Conservation (phyloP, 2,329 filamentous ascomycete species). For the Podosphaera fusca region DNA sequence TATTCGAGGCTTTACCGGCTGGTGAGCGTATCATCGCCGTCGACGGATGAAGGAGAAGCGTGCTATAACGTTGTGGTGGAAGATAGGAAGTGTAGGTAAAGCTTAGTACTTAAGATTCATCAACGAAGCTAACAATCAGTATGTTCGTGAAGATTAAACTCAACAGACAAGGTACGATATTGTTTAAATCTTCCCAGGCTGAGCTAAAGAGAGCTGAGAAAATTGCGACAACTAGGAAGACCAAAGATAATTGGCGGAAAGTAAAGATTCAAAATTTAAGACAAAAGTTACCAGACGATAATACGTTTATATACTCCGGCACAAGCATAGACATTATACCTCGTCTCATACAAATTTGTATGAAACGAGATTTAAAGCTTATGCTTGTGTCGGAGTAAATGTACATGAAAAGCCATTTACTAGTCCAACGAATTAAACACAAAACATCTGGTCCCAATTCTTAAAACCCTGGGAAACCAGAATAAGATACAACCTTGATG, state of each 20-base stretch:
- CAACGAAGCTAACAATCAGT: neutral
- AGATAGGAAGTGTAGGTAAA: neutral
- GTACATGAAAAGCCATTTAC: too few relatives aligned
- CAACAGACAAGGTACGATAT: neutral
- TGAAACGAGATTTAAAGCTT: too few relatives aligned
- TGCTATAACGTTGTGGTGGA: neutral
- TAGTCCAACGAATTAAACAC: too few relatives aligned
- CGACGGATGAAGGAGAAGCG: neutral
- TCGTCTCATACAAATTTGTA: too few relatives aligned
- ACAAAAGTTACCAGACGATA: neutral
- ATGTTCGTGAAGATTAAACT: neutral
- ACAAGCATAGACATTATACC: too few relatives aligned
- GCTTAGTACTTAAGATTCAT: neutral
- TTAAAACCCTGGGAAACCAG: too few relatives aligned
- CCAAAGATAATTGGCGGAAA: neutral
- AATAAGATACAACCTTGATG: too few relatives aligned
- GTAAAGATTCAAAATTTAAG: neutral
- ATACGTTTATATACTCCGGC: neutral
- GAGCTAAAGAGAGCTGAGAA: neutral
- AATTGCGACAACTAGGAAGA: neutral
- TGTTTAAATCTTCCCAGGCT: neutral
- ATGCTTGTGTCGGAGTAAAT: too few relatives aligned
- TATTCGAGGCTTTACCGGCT: neutral
- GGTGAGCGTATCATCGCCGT: neutral
- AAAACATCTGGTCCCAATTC: too few relatives aligned